These are phyloP conservation scores for Platismatia glauca DNA, from an alignment of 495 filamentous ascomycete genomes.

Conservation along the genomic window DNA sequence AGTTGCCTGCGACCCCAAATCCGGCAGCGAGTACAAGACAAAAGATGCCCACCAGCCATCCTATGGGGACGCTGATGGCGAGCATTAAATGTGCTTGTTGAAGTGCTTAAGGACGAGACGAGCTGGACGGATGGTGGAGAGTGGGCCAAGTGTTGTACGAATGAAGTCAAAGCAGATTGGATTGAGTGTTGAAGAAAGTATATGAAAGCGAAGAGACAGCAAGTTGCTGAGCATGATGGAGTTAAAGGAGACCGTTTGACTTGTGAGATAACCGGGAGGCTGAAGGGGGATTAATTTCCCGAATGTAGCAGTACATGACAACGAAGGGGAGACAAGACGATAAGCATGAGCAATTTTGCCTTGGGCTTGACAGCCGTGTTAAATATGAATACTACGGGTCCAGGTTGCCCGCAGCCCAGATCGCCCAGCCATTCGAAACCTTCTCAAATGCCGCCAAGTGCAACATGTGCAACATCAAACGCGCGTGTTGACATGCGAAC, in stretches of 20 bases:
- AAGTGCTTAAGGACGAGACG: too few species aligned
- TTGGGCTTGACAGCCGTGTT: not conserved
- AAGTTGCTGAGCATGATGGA: too few species aligned
- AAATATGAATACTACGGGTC: not conserved
- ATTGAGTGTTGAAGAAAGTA: not conserved
- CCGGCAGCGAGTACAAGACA: slow-evolving; percentile 9
- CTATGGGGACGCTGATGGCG: slow-evolving; percentile 7
- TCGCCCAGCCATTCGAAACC: not conserved
- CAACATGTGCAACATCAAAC: not conserved
- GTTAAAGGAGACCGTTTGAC: not conserved
- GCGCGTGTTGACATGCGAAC: too few species aligned
- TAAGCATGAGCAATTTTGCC: not conserved
- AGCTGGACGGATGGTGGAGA: not conserved
- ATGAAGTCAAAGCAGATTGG: not conserved
- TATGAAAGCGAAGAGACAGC: not conserved
- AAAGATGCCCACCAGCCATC: slow-evolving; percentile 14
- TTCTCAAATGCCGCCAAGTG: not conserved
- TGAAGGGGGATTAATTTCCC: not conserved
- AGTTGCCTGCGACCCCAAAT: slow-evolving; percentile 8
- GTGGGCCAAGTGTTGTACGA: not conserved
- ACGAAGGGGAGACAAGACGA: not conserved
- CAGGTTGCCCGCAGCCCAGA: too few species aligned
- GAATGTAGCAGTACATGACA: not conserved
- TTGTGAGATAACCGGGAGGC: not conserved
- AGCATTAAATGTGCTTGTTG: not conserved